Evolutionary conservation across 2,329 filamentous ascomycete species (phyloP).

Genomic region (Penicillium sp.): DNA sequence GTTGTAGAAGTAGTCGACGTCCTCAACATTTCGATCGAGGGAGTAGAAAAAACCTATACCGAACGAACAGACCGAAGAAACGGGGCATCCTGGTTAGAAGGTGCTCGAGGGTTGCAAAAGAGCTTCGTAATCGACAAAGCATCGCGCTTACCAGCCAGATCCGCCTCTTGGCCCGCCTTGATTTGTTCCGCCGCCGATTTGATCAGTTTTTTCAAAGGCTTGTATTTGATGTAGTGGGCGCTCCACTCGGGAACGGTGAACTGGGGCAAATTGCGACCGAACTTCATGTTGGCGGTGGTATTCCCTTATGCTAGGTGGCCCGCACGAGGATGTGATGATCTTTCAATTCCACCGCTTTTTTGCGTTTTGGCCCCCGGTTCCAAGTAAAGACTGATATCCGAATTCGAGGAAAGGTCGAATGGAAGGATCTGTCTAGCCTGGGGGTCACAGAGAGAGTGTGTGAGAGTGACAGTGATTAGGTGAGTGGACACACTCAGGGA

Average conservation of each 20-base stretch:
- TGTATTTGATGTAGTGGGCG: conserved; percentile 56
- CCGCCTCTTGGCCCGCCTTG: conserved; percentile 73
- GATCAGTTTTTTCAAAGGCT: conserved; percentile 84
- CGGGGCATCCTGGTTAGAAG: conserved; percentile 30
- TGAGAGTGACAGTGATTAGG: conserved; percentile 29
- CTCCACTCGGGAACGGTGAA: conserved; percentile 58
- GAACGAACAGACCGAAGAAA: conserved; percentile 7
- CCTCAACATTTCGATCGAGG: conserved; percentile 94
- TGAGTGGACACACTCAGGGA: conserved; percentile 27
- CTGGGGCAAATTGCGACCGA: conserved; percentile 53
- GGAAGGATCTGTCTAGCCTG: conserved; percentile 15
- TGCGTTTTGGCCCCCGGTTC: background rate
- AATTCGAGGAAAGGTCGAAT: background rate
- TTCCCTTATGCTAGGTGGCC: background rate
- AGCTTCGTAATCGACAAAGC: conserved; percentile 7
- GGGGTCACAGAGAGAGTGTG: conserved; percentile 19
- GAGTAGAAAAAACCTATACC: conserved; percentile 89
- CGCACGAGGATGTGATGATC: background rate
- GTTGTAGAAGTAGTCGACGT: conserved; percentile 96
- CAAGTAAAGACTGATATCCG: too few species aligned
- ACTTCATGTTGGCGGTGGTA: conserved; percentile 49
- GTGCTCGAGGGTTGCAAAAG: conserved; percentile 12
- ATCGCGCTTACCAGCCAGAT: conserved; percentile 79
- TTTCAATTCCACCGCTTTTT: background rate
- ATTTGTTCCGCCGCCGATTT: conserved; percentile 72